These are phyloP conservation scores for Vigna mungo DNA, from an alignment of 306 rosid species.

Conservation along the genomic window DNA sequence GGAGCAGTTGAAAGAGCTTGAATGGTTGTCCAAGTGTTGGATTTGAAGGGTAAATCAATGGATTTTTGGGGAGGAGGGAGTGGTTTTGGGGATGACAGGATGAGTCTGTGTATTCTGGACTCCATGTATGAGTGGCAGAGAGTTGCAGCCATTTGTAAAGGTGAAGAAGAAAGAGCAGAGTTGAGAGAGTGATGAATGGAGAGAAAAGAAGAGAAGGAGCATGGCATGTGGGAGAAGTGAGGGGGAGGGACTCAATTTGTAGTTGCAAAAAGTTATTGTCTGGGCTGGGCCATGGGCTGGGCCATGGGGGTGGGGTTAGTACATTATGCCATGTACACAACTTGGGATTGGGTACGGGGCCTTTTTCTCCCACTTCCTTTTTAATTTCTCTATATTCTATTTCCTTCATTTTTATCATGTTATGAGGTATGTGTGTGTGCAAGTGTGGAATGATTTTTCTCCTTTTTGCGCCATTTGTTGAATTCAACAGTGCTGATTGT, in stretches of 20 bases:
- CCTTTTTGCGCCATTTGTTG: conserved; percentile 28
- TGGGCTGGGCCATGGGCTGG: too few relatives aligned
- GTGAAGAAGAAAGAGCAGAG: background rate
- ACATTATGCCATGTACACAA: conserved; percentile 35
- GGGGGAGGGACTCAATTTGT: conserved; percentile 67
- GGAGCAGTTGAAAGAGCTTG: conserved; percentile 52
- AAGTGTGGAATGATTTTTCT: background rate
- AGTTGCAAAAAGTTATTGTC: conserved; percentile 56
- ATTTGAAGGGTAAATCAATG: too few relatives aligned
- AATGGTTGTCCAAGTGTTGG: conserved; percentile 57
- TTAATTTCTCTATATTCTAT: background rate
- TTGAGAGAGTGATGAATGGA: background rate
- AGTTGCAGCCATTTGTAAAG: conserved; percentile 62
- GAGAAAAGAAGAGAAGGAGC: background rate
- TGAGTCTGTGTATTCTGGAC: conserved; percentile 58
- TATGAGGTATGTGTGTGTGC: background rate
- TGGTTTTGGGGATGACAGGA: conserved; percentile 15
- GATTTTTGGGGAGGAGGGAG: too few relatives aligned
- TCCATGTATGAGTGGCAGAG: conserved; percentile 56
- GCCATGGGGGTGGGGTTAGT: background rate
- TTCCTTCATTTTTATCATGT: background rate
- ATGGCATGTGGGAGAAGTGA: conserved; percentile 51
- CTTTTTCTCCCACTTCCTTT: conserved; percentile 53
- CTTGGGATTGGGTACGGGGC: conserved; percentile 43
- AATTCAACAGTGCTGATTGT: conserved; percentile 38